Base-by-base conservation (phyloP, 768 basidiomycete species). In the Lactifluus echinatus region DNA sequence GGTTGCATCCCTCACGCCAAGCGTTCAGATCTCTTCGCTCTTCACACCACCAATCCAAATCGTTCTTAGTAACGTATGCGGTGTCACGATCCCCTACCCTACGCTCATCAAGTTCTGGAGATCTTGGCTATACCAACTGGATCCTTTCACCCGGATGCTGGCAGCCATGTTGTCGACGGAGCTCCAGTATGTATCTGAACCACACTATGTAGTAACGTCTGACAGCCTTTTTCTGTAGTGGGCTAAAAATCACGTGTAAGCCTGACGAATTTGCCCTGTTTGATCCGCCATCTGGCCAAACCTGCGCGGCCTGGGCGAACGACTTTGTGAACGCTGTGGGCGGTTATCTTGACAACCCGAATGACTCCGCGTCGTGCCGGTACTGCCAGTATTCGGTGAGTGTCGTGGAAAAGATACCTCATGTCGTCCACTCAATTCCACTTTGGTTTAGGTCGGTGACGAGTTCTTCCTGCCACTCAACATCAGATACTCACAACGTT, bases 141-240 rank as follows among this genome's bases (percentile, higher is more conserved):
- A 75, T 40, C 89, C 90, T 0, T 89, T 82, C 68, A 89, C 87
- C 0, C 80, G 87, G n/a, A 75, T 81, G 19, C 69, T 92, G 23
- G 76, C 81, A 2, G 80, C 89, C n/a, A 85, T 92, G 75, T 69
- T 91, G 42, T 80, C 87, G 0, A 90, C 86, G 4, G 89, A 89
- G 64, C 75, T 94, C 11, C 81, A 88, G 81, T 84, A 64, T 5
- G 48, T 64, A 8, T 8, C 8, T 19, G 3, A 28, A n/a, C 11
- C 23, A 46, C 8, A 12, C 4, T 43, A 34, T 26, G 21, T 37
- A 11, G 8, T 36, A 15, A 33, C 47, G 11, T 11, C 5, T 60
- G 23, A 47, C 26, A 31, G 44, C 21, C 33, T 10, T 7, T 10
- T n/a, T 39, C n/a, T 51, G 12, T 57, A 83, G 82, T 64, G 88